These are phyloP conservation scores for Sugiyamaella grinbergsii DNA, from an alignment of 1,139 yeast genomes.

Conservation along the genomic window DNA sequence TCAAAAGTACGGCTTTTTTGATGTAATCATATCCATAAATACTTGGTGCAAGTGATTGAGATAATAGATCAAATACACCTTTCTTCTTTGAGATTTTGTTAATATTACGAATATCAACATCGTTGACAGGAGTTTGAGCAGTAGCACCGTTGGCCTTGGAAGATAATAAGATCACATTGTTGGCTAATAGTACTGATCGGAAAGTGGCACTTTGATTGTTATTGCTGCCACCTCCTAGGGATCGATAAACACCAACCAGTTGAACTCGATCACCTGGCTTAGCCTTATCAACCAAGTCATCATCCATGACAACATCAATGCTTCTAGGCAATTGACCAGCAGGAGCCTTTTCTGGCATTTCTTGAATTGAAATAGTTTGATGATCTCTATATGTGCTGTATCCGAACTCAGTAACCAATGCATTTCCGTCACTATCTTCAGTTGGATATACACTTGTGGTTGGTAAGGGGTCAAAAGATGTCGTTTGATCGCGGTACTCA, in stretches of 20 bases:
- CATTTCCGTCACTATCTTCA: conserved; percentile 88
- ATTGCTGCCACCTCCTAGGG: conserved; percentile 76
- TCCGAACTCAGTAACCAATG: conserved; percentile 88
- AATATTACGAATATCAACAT: conserved; percentile 82
- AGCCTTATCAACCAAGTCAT: conserved; percentile 86
- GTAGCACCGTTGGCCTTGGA: conserved; percentile 82
- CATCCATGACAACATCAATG: conserved; percentile 87
- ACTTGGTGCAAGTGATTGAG: conserved; percentile 92
- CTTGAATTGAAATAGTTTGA: conserved; percentile 91
- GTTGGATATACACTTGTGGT: conserved; percentile 92
- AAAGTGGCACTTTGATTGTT: conserved; percentile 58
- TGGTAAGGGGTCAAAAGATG: conserved; percentile 81
- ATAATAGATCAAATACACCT: conserved; percentile 73
- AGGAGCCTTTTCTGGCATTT: conserved; percentile 98
- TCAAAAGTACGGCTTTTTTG: conserved; percentile 85
- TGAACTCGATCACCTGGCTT: conserved; percentile 98
- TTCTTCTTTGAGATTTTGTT: conserved; percentile 63
- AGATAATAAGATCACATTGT: conserved; percentile 85
- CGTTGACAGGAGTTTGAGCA: conserved; percentile 73
- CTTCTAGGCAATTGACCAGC: conserved; percentile 97
- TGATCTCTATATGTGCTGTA: conserved; percentile 92
- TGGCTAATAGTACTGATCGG: conserved; percentile 78
- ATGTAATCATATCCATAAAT: conserved; percentile 92
- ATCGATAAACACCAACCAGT: conserved; percentile 90
- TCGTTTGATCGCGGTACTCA: conserved; percentile 91